A percentile compares a stretch with the other conserved stretches of the same genome.
Evolutionary conservation across 495 filamentous ascomycete species (phyloP).

Genomic region (Rostrohypoxylon terebratum): DNA sequence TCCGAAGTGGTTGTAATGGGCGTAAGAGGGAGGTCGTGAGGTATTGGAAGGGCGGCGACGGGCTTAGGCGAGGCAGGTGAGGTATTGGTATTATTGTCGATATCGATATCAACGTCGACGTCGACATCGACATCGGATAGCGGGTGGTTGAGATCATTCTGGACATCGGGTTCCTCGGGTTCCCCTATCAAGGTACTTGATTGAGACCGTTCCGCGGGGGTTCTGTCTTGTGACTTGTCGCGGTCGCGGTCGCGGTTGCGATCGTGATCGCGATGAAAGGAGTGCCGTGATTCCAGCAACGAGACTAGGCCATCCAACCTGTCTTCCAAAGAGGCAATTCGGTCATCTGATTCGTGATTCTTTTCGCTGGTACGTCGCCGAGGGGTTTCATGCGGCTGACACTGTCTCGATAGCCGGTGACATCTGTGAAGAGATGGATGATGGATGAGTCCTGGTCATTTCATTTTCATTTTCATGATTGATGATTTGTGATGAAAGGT

Average conservation of each 20-base stretch:
- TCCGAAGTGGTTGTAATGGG: background rate
- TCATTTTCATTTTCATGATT: background rate
- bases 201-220: background rate
- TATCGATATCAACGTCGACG: too few relatives aligned
- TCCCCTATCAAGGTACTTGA: background rate
- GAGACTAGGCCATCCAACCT: background rate
- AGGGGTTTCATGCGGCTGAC: background rate
- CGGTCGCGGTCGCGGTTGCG: too few relatives aligned
- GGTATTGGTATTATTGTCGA: too few relatives aligned
- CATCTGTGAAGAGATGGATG: background rate
- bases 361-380: background rate
- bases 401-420: background rate
- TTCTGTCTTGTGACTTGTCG: background rate
- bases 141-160: too few relatives aligned
- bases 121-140: background rate
- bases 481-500: background rate
- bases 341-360: background rate
- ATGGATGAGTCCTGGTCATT: background rate
- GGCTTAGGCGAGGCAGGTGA: background rate
- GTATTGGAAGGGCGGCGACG: background rate
- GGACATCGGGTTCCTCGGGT: background rate
- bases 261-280: background rate
- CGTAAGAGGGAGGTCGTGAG: background rate
- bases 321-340: background rate
- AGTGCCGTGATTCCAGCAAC: background rate